Evolutionary conservation across 257 asterid genomes (phyloP), one percentile per base, ranked within the genome.

Genomic region (Jacaranda mimosifolia): DNA sequence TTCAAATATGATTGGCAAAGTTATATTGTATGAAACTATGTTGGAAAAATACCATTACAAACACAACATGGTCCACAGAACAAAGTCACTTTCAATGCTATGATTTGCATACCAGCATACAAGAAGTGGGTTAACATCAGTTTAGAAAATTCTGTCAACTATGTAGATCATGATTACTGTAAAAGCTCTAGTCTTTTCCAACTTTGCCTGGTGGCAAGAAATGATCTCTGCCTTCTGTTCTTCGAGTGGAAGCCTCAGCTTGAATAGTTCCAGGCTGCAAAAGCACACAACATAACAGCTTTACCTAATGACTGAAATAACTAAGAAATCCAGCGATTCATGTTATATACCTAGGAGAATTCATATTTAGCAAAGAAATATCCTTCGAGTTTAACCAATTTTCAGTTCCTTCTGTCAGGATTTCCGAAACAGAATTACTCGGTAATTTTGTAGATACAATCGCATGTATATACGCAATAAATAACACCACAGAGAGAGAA

Each of bases 251-350:
- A 38, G 46, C 68, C 66, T 75, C 80, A 82, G 52, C 78, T 76
- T 74, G 78, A 53, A 62, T 83, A 77, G 48, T 32, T 76, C 87
- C 80, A 76, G 26, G 63, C 87, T 80, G 84, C 80, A 72, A 81
- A 15, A 63, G 21, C 73, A 48, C 45, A 78, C 62, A 39, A 60
- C n/a, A 18, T 5, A 17, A 17, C 7, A 70, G 12, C 14, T 13
- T 48, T 48, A 26, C 32, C 32, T 26, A 26, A 26, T 26, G 32
- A 26, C 32, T 26, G 32, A 26, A 26, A 26, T 26, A 26, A 26
- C 32, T 26, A 26, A 26, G 32, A 1, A 26, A 26, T 26, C 32
- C 32, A 26, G 32, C 32, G 32, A 26, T 26, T 1, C 32, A 0
- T 26, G 32, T 26, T 26, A 26, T 26, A 26, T 26, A 26, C 32